phyloP scores from a whole-genome alignment of 495 filamentous ascomycete genomes.

The Penicillium antarcticum region DNA sequence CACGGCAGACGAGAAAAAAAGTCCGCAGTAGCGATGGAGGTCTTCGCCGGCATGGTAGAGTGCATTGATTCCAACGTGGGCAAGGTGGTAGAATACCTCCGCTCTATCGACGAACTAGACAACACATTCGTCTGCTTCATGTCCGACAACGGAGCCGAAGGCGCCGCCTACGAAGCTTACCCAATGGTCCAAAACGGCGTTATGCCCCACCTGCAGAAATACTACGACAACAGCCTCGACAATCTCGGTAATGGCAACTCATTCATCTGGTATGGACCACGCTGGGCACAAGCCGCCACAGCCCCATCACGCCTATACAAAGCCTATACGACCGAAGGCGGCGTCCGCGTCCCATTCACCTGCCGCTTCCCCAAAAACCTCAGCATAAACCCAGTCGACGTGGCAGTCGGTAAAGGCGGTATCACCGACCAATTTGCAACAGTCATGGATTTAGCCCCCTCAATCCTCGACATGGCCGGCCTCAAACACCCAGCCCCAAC shows the following conservation, averaged over 20 bases:
- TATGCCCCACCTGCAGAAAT: conserved; percentile 53
- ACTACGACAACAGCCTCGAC: conserved; percentile 59
- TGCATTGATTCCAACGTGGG: conserved; percentile 60
- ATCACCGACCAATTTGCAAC: conserved; percentile 58
- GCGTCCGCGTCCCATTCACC: conserved; percentile 57
- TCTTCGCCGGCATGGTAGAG: conserved; percentile 63
- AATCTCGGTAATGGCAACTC: conserved; percentile 59
- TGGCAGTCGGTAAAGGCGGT: conserved; percentile 20
- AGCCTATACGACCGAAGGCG: conserved; percentile 60
- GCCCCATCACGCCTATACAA: conserved; percentile 61
- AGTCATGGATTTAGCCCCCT: conserved; percentile 62
- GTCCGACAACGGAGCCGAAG: conserved; percentile 65
- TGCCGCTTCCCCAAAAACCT: conserved; percentile 44
- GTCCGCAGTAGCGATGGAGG: conserved; percentile 57
- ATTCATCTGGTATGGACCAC: conserved; percentile 65
- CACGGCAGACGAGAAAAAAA: conserved; percentile 45
- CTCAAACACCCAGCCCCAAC: conserved; percentile 54
- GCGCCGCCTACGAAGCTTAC: conserved; percentile 57
- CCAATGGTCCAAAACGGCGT: conserved; percentile 53
- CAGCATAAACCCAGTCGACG: conserved; percentile 14
- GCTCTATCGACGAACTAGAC: conserved; percentile 55
- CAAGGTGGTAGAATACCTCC: conserved; percentile 53
- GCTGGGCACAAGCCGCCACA: conserved; percentile 63
- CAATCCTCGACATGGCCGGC: conserved; percentile 59
- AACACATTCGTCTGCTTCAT: conserved; percentile 65